These are phyloP conservation scores for Penicillium italicum DNA, from an alignment of 2,329 filamentous ascomycete genomes.

Conservation along the genomic window DNA sequence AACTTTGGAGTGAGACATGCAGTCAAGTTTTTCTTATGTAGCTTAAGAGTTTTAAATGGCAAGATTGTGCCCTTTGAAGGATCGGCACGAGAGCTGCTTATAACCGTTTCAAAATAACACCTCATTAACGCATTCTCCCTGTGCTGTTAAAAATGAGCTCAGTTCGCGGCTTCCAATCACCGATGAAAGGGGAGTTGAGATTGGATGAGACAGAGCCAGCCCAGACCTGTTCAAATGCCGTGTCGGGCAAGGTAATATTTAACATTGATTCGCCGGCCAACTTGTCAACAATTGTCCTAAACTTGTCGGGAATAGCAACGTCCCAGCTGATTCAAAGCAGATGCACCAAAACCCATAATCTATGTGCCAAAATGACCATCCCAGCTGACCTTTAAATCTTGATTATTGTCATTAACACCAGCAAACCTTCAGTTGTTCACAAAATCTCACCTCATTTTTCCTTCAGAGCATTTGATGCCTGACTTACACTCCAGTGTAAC, in stretches of 20 bases:
- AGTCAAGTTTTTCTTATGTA: neutral
- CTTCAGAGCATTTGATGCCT: neutral
- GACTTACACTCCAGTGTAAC: conserved; percentile 2
- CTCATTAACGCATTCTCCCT: too few relatives aligned
- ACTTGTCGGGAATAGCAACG: conserved; percentile 12
- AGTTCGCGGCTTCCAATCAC: neutral
- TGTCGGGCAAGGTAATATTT: conserved; percentile 18
- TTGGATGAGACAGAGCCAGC: neutral
- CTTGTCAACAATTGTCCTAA: conserved; percentile 14
- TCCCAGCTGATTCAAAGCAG: conserved; percentile 11
- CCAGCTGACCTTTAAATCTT: neutral
- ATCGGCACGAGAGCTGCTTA: neutral
- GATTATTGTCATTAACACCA: neutral
- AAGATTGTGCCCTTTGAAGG: neutral
- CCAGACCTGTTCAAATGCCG: conserved; percentile 11
- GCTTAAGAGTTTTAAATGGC: neutral
- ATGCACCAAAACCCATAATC: conserved; percentile 14
- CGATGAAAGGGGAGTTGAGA: conserved; percentile 1
- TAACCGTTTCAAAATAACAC: neutral
- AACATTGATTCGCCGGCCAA: conserved; percentile 6
- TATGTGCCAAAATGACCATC: neutral
- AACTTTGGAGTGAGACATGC: conserved; percentile 2
- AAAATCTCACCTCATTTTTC: neutral
- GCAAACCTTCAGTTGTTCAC: neutral
- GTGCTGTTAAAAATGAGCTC: neutral